Conservation (phyloP, 148 eudicot genomes). For the Nepenthes mirabilis region DNA sequence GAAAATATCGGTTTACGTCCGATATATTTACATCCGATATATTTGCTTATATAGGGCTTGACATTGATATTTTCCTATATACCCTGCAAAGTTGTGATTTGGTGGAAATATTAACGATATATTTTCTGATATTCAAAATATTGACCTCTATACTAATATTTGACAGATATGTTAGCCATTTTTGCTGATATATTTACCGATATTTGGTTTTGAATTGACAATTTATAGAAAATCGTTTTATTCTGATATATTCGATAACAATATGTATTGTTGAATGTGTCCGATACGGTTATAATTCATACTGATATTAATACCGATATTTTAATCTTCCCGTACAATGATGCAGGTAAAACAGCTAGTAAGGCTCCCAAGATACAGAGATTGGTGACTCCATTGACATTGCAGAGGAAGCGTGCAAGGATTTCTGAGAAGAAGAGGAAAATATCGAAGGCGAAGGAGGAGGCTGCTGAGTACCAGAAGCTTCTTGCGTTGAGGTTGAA, state of each 20-base stretch:
- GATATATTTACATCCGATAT: too few species aligned
- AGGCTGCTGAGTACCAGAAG: constrained; percentile 37
- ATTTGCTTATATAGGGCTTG: too few species aligned
- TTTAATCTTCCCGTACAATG: background rate
- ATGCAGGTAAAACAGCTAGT: constrained; percentile 55
- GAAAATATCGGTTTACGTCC: too few species aligned
- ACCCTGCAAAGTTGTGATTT: too few species aligned
- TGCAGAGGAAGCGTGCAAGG: constrained; percentile 81
- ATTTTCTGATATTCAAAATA: too few species aligned
- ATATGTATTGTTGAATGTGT: background rate
- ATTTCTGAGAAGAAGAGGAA: constrained; percentile 72
- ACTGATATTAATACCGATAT: background rate
- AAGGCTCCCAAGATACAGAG: constrained; percentile 81
- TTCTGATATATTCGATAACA: background rate
- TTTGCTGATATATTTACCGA: too few species aligned
- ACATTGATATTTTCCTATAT: too few species aligned
- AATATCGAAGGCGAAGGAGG: constrained; percentile 30
- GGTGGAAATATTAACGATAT: too few species aligned
- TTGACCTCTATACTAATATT: too few species aligned
- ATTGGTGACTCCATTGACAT: constrained; percentile 68
- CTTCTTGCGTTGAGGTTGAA: constrained; percentile 26
- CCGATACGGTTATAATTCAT: background rate
- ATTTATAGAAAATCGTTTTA: too few species aligned
- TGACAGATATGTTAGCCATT: too few species aligned
- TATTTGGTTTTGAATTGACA: too few species aligned